Evolutionary conservation across 176 grass and related monocot species (phyloP), one percentile per base, ranked within the genome.

Genomic region (Aegilops longissima): DNA sequence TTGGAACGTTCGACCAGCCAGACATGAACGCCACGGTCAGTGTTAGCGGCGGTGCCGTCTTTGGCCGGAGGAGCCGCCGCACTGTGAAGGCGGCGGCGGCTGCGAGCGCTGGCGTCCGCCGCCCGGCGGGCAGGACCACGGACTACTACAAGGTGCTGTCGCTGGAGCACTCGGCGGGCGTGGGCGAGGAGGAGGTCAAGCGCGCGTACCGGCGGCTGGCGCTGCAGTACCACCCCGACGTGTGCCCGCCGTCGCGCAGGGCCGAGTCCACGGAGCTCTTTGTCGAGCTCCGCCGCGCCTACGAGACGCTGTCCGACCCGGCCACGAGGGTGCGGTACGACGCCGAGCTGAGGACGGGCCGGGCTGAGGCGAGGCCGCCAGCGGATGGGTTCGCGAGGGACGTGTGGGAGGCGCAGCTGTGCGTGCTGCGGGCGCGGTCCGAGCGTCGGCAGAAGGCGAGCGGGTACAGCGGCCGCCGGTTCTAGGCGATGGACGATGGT

Each of bases 181-280:
- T 83, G 29, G 91, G 89, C 42, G 70, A 72, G 13, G 95, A 93
- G 65, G 91, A 90, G 86, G 83, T 98, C 74, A 90, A 83, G 89
- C 89, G 90, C 27, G 91, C 93, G n/a, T 98, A 98, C 86, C 88
- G 92, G 42, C 92, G 91, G 31, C 80, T 93, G 83, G 93, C 93
- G 35, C 84, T 87, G 21, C 92, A 85, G 52, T 90, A 87, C 83
- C 95, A 95, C 86, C 91, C 95, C 0, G 93, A 98, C 80, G 87
- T 78, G 18, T 95, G 93, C 80, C 88, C 93, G 25, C 78, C 88
- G 71, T 65, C 90, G 72, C 66, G 78, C 0, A 83, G 82, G 7
- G 88, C 80, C 82, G 87, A 92, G 54, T 89, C 88, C 58, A 95
- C 95, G 23, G 76, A 51, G 61, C 65, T 75, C 51, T 98, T 98